Base-by-base conservation (phyloP, 1,284 basidiomycete species). In the Rhodotorula sp. region DNA sequence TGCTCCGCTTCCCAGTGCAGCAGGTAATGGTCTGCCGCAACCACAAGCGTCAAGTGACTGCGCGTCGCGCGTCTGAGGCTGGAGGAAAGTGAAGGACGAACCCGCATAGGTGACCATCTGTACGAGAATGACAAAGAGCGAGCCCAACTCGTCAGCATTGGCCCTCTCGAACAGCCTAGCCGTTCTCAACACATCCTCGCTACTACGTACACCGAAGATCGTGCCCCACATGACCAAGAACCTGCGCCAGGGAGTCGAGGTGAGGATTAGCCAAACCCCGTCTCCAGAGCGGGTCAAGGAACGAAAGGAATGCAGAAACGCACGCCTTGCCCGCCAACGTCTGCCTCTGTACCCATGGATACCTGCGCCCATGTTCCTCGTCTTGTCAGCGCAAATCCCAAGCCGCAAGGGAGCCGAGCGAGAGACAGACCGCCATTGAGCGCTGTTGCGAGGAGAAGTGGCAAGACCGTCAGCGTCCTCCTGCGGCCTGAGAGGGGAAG, bases 11-110 rank as follows among this genome's bases (percentile, higher is more conserved):
- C 68, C 44, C 47, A 67, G 28, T 48, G 37, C 1, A 70, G 53
- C 44, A 70, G 34, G 56, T 69, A 69, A n/a, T 69, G 54, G 47
- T 69, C 68, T 20, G 67, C 59, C 59, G 40, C 56, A 51, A 51
- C 50, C n/a, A 26, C n/a, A 26, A 50, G 59, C 30, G 58, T 69
- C 2, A 65, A 65, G 58, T 44, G 58, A 26, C 65, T 67, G 8
- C 31, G n/a, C 28, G n/a, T 22, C 9, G 8, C 31, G n/a, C 28
- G n/a, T 22, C 9, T n/a, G 10, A 2, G 10, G 26, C n/a, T 28
- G 47, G 16, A 34, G 9, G 26, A 22, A 18, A 37, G 56, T 8
- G 37, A 48, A 22, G 48, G 24, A 53, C 34, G 50, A 37, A 18
- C 50, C 22, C 8, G 30, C 48, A 31, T 52, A 34, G n/a, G 26